Evolutionary conservation across 805 yeast species (phyloP), one percentile per base, ranked within the genome.

Genomic region (Isabelozyma pseudorhagii): DNA sequence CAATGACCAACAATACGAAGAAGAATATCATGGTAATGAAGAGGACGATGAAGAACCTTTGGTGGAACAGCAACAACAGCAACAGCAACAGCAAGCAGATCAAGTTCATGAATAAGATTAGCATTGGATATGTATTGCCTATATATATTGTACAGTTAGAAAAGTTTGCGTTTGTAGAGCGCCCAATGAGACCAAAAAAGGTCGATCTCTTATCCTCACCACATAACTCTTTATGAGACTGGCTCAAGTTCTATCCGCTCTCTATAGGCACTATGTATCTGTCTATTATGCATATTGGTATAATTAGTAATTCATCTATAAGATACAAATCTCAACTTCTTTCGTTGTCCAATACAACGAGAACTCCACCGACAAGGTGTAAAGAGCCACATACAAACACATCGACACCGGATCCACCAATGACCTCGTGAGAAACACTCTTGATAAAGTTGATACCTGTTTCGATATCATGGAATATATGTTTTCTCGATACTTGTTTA

Each of bases 301-400:
- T 31, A 31, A 31, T 21, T 21, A 31, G 36, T 8, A 31, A 31
- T 31, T 10, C 36, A 31, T 31, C n/a, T 31, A 8, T 31, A 21
- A 21, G 25, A 21, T 21, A 6, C 25, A 21, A 21, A 21, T 5
- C 11, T n/a, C 50, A 58, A 66, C 45, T 67, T 48, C 53, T 66
- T 44, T 68, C 67, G 25, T 67, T 66, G 48, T 93, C 97, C 41
- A 90, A 69, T 5, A 92, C 97, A 3, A 90, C 91, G 38, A 94
- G 69, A 50, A 94, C 80, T 0, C 98, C 99, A 14, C 99, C 99
- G 9, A 94, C 96, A 50, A 96, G 73, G 64, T 93, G 97, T 55
- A 94, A 74, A 5, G 97, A 91, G 0, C 99, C 99, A 51, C 96
- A 87, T 0, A 91, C 97, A 69, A 91, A 87, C 1, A 90, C 96